Evolutionary conservation across 495 filamentous ascomycete genomes (phyloP).

Genomic region (Glonium stellatum): DNA sequence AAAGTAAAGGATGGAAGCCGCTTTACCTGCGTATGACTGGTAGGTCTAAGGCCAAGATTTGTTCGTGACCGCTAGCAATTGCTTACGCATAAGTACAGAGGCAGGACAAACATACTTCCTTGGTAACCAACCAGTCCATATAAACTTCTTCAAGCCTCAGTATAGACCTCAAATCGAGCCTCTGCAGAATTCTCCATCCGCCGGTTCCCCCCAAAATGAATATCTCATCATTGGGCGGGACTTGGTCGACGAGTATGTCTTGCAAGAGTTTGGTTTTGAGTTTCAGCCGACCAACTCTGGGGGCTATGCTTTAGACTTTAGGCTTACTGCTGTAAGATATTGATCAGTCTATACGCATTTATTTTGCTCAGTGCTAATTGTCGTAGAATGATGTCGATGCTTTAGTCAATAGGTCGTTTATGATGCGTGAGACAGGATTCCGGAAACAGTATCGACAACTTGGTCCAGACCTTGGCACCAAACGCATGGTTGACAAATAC

Average conservation of each 20-base stretch:
- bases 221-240: constrained; percentile 3
- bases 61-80: not conserved
- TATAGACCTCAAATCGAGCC: constrained; percentile 11
- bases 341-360: not conserved
- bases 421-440: constrained; percentile 9
- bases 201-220: not conserved
- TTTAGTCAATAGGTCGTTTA: constrained; percentile 11
- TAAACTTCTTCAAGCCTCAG: constrained; percentile 8
- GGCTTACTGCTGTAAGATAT: constrained; percentile 4
- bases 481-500: not conserved
- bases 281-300: not conserved
- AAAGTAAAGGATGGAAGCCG: constrained; percentile 4
- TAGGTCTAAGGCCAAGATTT: not conserved
- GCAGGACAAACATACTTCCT: constrained; percentile 15
- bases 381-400: constrained; percentile 11
- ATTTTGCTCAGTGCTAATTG: not conserved
- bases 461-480: not conserved
- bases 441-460: constrained; percentile 6
- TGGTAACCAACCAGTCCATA: constrained; percentile 9
- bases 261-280: constrained; percentile 6
- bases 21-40: constrained; percentile 5
- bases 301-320: constrained; percentile 3
- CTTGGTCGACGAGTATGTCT: not conserved
- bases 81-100: not conserved
- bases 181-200: not conserved